These are phyloP conservation scores for Artemisia annua DNA, from an alignment of 129 eudicot genomes.

Conservation along the genomic window DNA sequence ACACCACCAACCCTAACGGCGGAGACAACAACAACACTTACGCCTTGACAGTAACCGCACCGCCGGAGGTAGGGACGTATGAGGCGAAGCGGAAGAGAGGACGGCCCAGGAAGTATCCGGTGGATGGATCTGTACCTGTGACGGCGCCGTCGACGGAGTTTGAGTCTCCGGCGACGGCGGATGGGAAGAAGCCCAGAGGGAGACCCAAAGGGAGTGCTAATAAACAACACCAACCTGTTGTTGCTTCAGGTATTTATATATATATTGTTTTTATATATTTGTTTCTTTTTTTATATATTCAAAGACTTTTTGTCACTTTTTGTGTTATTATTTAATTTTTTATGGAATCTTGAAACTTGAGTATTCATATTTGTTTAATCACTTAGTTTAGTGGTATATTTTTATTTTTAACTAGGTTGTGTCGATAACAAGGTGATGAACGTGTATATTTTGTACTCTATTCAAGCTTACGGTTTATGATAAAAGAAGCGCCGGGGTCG, in stretches of 20 bases:
- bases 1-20: conserved; percentile 24
- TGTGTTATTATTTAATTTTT: no score
- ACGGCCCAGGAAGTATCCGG: conserved; percentile 44
- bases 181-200: conserved; percentile 42
- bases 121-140: conserved; percentile 24
- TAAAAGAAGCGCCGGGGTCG: background rate
- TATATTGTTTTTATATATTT: background rate
- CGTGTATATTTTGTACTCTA: no score
- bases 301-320: no score
- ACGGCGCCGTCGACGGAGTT: conserved; percentile 3
- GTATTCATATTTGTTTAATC: background rate
- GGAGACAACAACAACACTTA: conserved; percentile 6
- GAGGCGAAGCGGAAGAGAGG: conserved; percentile 44
- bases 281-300: background rate
- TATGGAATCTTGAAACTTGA: no score
- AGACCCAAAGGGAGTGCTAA: conserved; percentile 46
- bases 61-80: background rate
- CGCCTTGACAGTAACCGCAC: conserved; percentile 10
- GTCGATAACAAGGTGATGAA: background rate
- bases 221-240: conserved; percentile 24
- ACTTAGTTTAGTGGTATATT: no score
- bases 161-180: conserved; percentile 11
- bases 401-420: background rate
- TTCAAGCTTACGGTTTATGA: background rate
- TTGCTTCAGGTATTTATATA: conserved; percentile 31